A percentile compares a stretch with the other conserved stretches of the same genome.
phyloP scores from a whole-genome alignment of 208 protist genomes.

The Leishmania arabica region DNA sequence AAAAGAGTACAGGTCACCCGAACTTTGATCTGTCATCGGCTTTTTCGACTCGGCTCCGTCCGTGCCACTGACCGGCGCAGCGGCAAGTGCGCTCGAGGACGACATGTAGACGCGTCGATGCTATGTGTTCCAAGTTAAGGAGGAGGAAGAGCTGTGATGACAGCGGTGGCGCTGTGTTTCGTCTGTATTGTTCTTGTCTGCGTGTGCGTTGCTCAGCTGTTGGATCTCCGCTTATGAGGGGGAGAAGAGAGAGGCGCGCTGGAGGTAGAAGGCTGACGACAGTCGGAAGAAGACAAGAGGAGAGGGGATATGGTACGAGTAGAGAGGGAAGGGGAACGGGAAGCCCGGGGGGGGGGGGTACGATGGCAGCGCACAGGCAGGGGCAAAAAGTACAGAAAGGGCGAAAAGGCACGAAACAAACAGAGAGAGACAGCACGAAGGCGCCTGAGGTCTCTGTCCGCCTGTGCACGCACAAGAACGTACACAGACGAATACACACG shows the following conservation, averaged over 20 bases:
- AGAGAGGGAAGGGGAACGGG: neutral
- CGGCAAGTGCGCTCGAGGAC: neutral
- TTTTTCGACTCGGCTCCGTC: neutral
- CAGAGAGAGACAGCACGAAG: neutral
- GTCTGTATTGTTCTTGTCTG: neutral
- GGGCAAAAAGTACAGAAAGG: neutral
- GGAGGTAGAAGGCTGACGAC: neutral
- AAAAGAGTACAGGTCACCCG: slow-evolving; percentile 51
- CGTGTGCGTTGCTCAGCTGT: neutral
- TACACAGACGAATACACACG: neutral
- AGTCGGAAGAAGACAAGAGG: neutral
- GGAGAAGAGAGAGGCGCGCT: no score
- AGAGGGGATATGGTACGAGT: neutral
- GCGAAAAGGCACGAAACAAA: slow-evolving; percentile 3
- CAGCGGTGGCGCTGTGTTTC: neutral
- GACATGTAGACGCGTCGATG: neutral
- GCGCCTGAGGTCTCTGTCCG: neutral
- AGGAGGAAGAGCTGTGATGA: neutral
- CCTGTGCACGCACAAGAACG: neutral
- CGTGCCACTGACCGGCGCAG: neutral
- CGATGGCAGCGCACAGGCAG: neutral
- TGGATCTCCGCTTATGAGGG: neutral
- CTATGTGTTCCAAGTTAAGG: neutral
- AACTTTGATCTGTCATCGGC: slow-evolving; percentile 40
- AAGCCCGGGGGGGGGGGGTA: neutral